phyloP scores from a whole-genome alignment of 345 rosid species.

The Brassica juncea region DNA sequence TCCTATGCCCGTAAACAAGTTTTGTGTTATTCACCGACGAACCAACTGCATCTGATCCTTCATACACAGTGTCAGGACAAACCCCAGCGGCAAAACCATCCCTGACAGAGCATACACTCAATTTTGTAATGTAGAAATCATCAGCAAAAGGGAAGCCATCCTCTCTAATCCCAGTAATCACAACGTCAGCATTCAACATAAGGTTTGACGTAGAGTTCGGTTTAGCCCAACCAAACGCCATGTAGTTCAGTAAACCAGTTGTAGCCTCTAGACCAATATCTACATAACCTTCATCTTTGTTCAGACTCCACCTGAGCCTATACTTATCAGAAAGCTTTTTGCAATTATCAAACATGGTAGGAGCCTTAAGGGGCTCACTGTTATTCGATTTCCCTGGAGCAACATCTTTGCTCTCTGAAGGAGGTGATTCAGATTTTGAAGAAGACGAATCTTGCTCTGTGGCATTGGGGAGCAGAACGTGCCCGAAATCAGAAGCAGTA shows the following conservation, averaged over 20 bases:
- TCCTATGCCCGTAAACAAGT: constrained; percentile 86
- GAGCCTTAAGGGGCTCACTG: constrained; percentile 38
- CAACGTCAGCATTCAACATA: constrained; percentile 84
- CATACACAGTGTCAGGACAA: constrained; percentile 79
- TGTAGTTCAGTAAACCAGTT: constrained; percentile 58
- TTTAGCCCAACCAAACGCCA: constrained; percentile 95
- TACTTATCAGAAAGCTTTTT: constrained; percentile 61
- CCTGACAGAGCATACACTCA: constrained; percentile 66
- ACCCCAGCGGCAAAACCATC: constrained; percentile 72
- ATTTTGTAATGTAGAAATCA: constrained; percentile 73
- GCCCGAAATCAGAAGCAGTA: constrained; percentile 78
- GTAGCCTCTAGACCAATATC: constrained; percentile 89
- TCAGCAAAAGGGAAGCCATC: constrained; percentile 79
- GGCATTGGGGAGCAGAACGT: constrained; percentile 50
- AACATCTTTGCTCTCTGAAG: constrained; percentile 35
- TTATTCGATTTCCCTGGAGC: constrained; percentile 23
- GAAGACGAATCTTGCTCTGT: constrained; percentile 41
- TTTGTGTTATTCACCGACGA: constrained; percentile 62
- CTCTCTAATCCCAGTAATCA: constrained; percentile 68
- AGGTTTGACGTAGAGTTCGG: constrained; percentile 50
- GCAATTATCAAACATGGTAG: constrained; percentile 84
- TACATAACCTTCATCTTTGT: constrained; percentile 51
- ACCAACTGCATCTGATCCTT: constrained; percentile 43
- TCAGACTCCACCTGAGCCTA: constrained; percentile 80
- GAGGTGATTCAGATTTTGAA: constrained; percentile 44